Evolutionary conservation across 495 filamentous ascomycete species (phyloP), one percentile per base, ranked within the genome.

Genomic region (Lasiosphaeria ovina): DNA sequence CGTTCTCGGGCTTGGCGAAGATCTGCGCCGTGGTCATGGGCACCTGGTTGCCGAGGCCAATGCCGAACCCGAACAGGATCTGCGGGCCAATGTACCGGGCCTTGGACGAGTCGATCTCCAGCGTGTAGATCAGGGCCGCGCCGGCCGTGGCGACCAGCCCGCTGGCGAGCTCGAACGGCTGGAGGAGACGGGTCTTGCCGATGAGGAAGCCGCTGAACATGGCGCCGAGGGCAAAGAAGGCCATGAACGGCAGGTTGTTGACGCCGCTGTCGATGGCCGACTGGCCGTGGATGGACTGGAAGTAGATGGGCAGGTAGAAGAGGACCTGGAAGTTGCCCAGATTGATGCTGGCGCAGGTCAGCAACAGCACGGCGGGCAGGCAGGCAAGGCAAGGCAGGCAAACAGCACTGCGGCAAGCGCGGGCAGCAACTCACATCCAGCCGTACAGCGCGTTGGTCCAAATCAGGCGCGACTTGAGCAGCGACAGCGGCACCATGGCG

Each of bases 51-150:
- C 78, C 79, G 2, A 77, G 58, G 3, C 85, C 87, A 5, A 83
- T 60, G 16, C 85, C 86, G 0, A 82, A 59, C 33, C 87, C 87
- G 48, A 73, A 83, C 6, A 88, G 33, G 35, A 85, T 68, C 58
- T 88, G 84, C 64, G 83, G 87, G 3, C 85, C 84, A 52, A 88
- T 85, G 85, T 85, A 88, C 32, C 77, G 58, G 6, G 60, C 56
- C 11, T 63, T 61, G 16, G 62, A 57, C 4, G 75, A 71, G 59
- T 54, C 59, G 0, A 66, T 47, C 24, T 61, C 66, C 7, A 87
- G 79, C 0, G 86, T 91, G 4, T 80, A 81, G 70, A 71, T 63
- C 53, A 63, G 59, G 9, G 69, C 45, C 6, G 58, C 62, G n/a
- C 44, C 55, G 9, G 69, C 50, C 9, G 58, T 62, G 9, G 47